Base-by-base conservation (phyloP, 345 rosid species). In the Pugionium cornutum region DNA sequence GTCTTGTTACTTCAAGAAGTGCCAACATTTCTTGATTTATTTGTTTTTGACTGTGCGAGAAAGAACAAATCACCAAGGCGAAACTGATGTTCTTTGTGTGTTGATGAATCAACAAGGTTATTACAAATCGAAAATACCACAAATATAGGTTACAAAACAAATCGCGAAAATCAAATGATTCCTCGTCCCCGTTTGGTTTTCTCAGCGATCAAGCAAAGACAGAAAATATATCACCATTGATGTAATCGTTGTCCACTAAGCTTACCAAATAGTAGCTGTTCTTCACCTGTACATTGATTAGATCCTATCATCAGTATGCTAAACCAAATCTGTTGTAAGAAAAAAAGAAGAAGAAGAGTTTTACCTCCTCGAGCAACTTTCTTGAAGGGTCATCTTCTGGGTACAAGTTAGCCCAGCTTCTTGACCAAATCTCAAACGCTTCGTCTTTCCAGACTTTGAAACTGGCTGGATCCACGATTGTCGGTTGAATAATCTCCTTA, bases 381-480 rank as follows among this genome's bases (percentile, higher is more conserved):
- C 70, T 78, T 7, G 96, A 78, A 5, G 81, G 68, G 56, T 87
- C 96, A 6, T 80, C 91, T 53, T 85, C 95, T 0, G 88, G 81
- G 80, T 85, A 94, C 77, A 84, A 68, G 51, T 75, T 33, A 68
- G 91, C 95, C 99, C 99, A 94, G 61, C 82, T 81, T 78, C 83
- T 83, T 42, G 96, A 75, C 97, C 99, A 94, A 53, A 86, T 88
- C 68, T 85, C 95, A n/a, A 94, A 94, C 1, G 99, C 99, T 75
- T 94, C 97, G 7, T 94, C 99, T 83, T 94, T 94, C 99, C 96
- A 94, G 58, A 88, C 87, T 67, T 65, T 58, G 77, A 94, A 94
- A 80, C 99, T 94, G 42, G 88, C 74, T n/a, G 97, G 95, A 75
- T 94, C 99, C 51, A 88, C 99, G n/a, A 90, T 88, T 0, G 99